Base-by-base conservation (phyloP, 768 basidiomycete genomes). In the Russula sp. region DNA sequence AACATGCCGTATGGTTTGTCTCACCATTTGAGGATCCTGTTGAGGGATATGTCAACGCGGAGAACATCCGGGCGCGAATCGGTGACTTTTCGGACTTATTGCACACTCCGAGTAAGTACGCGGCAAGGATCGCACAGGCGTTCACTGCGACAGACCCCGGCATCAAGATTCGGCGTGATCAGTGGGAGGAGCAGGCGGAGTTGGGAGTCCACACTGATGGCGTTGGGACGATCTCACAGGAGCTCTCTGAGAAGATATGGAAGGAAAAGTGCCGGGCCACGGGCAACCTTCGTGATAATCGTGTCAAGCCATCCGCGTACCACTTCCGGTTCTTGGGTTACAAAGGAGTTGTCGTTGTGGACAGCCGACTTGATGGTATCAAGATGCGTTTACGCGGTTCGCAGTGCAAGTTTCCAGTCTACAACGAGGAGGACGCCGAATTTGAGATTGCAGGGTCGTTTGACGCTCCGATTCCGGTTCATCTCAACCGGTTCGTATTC, bases 1-100 rank as follows among this genome's bases (percentile, higher is more conserved):
- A 88, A 66, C 92, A 94, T 69, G 82, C 88, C 0, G 90, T 93
- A 13, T 94, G 91, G 90, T 92, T 89, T 70, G 76, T 92, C 71
- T 79, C 77, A 59, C 83, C 86, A 0, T 92, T 93, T 73, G 14
- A 75, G 5, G 78, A 83, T 65, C 73, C 75, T 5, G 71, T 73
- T 7, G 76, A 76, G 38, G 81, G 80, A 0, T 51, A 55, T 48
- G 78, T 92, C 40, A 80, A 79, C 14, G 83, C 88, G 0, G 76
- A 81, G 49, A 74, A 66, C 13, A 90, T 94, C 63, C 81, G 91
- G 18, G 69, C 76, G 14, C 75, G 78, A 2, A 77, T 93, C 16
- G 92, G 92, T 9, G 80, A 90, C 69, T 94, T 94, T 72, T 73
- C 77, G n/a, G 79, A 77, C 11, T 70, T 74, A 18, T 67, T 71